A percentile compares a stretch with the other conserved stretches of the same genome.
phyloP scores from a whole-genome alignment of 2,329 filamentous ascomycete genomes.

The Sclerotinia minor region DNA sequence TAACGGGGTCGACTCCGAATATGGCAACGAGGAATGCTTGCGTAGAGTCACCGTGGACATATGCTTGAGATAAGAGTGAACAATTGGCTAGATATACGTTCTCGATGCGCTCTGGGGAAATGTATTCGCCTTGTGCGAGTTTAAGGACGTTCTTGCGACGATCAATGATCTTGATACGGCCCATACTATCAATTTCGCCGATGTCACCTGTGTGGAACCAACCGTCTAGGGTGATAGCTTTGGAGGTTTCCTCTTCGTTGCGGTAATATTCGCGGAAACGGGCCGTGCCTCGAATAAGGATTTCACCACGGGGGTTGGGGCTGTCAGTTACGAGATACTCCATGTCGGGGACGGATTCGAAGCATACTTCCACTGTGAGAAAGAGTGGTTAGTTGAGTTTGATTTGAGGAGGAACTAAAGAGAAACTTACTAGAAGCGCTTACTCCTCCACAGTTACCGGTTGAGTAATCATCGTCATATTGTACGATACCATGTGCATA shows the following conservation, averaged over 20 bases:
- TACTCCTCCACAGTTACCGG: slow-evolving; percentile 80
- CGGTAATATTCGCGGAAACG: slow-evolving; percentile 88
- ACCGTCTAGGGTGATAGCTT: slow-evolving; percentile 79
- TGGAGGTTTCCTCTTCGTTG: slow-evolving; percentile 82
- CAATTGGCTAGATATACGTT: slow-evolving; percentile 87
- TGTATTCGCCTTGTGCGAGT: slow-evolving; percentile 95
- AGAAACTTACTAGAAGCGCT: slow-evolving; percentile 45
- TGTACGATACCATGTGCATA: slow-evolving; percentile 78
- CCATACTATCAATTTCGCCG: slow-evolving; percentile 77
- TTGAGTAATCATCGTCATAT: slow-evolving; percentile 65
- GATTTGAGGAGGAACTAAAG: not conserved
- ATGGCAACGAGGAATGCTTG: slow-evolving; percentile 82
- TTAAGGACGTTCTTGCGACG: slow-evolving; percentile 99
- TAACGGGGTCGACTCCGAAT: slow-evolving; percentile 82
- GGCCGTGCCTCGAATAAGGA: slow-evolving; percentile 77
- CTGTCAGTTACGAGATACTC: slow-evolving; percentile 88
- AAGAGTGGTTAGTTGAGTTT: not conserved
- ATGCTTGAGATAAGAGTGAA: slow-evolving; percentile 75
- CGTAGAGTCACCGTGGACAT: slow-evolving; percentile 85
- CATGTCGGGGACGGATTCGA: slow-evolving; percentile 88
- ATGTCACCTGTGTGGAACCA: slow-evolving; percentile 99
- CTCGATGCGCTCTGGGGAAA: slow-evolving; percentile 95
- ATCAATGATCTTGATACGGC: slow-evolving; percentile 90
- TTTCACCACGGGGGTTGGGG: slow-evolving; percentile 85
- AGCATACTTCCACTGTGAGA: slow-evolving; percentile 68